Conservation (phyloP, 2,329 filamentous ascomycete species). For the Fusarium sp. region DNA sequence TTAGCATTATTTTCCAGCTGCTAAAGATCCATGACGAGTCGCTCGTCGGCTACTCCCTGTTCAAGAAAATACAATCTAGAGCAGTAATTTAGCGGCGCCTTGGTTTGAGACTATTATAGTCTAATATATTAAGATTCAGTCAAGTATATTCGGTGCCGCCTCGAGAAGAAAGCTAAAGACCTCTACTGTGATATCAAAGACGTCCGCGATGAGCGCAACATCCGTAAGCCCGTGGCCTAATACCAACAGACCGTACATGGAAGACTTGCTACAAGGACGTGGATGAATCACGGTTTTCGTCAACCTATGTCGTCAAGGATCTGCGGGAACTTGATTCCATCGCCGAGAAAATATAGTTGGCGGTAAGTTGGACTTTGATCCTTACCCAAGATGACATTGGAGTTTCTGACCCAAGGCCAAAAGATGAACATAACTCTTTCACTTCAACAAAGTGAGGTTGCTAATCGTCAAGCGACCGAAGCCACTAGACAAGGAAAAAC, state of each 20-base stretch:
- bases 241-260: slow-evolving; percentile 21
- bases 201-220: slow-evolving; percentile 39
- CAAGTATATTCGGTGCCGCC: too few relatives aligned
- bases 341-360: slow-evolving; percentile 23
- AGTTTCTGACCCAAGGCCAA: too few relatives aligned
- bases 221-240: slow-evolving; percentile 18
- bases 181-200: slow-evolving; percentile 35
- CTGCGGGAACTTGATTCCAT: slow-evolving; percentile 28
- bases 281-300: background rate
- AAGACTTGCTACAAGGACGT: background rate
- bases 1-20: too few relatives aligned
- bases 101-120: too few relatives aligned
- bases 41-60: too few relatives aligned
- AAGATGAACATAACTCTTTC: slow-evolving; percentile 23
- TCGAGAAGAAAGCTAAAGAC: background rate
- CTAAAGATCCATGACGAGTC: too few relatives aligned
- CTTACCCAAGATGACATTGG: too few relatives aligned
- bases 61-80: too few relatives aligned
- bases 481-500: background rate
- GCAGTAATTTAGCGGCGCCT: too few relatives aligned
- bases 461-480: background rate
- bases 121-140: too few relatives aligned
- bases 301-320: slow-evolving; percentile 16
- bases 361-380: background rate
- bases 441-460: slow-evolving; percentile 17